A percentile compares a stretch with the other conserved stretches of the same genome.
Conservation (phyloP, 208 protist species). For the Acanthamoeba pearcei region DNA sequence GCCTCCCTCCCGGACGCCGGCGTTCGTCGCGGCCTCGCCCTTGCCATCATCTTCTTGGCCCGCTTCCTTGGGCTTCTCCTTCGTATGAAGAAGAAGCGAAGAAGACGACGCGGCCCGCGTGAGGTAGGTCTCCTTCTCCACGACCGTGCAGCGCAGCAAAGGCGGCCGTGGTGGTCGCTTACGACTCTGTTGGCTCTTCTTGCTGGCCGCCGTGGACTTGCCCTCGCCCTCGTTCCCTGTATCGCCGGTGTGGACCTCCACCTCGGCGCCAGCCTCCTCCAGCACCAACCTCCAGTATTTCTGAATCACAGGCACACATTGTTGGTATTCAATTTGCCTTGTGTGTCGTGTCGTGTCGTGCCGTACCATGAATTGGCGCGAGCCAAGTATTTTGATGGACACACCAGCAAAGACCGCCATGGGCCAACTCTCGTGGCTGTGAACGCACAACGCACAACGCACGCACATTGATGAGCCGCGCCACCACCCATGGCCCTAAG, state of each 20-base stretch:
- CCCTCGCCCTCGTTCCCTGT: not conserved
- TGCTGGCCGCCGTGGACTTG: not conserved
- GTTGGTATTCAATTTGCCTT: no score
- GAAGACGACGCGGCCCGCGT: not conserved
- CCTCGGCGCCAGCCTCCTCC: constrained; percentile 28
- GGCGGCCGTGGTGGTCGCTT: not conserved
- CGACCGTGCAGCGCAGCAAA: not conserved
- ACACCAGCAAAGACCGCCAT: constrained; percentile 17
- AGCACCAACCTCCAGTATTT: constrained; percentile 67
- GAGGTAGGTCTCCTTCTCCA: not conserved
- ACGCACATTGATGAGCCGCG: not conserved
- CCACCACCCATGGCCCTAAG: not conserved
- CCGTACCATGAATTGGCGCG: constrained; percentile 44
- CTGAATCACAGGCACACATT: not conserved
- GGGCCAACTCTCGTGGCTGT: constrained; percentile 13
- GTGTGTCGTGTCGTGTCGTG: no score
- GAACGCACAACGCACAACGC: not conserved
- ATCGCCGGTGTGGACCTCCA: not conserved
- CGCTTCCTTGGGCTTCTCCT: not conserved
- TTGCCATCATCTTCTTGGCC: not conserved
- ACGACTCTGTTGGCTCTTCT: not conserved
- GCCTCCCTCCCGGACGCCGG: no score
- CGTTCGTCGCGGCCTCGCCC: no score
- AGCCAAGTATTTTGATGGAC: not conserved
- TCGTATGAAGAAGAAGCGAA: not conserved